Evolutionary conservation across 2,329 filamentous ascomycete species (phyloP), one percentile per base, ranked within the genome.

Genomic region (Beauveria rudraprayagi): DNA sequence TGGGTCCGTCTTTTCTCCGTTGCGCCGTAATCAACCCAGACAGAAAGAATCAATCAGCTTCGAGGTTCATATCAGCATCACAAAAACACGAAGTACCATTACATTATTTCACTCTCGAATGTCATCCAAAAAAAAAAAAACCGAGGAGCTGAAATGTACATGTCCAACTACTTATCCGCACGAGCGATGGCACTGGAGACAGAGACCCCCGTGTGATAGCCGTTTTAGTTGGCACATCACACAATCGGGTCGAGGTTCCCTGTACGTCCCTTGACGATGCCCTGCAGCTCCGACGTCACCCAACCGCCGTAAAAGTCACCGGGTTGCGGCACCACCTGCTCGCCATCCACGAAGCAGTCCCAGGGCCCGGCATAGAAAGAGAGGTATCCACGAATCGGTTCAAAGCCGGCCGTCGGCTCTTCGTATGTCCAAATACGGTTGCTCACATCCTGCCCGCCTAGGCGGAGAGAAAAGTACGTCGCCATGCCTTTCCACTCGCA

Each of bases 221-320:
- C 34, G 11, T 37, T 5, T 37, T 11, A 37, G 11, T 37, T 24
- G 22, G 6, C 24, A 14, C 19, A 14, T 63, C 52, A 72, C 2
- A 76, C 63, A 16, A 72, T 66, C 10, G 74, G 75, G 56, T 78
- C 72, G 51, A 69, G 69, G 48, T 76, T 77, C 5, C 76, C 77
- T 60, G 71, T 70, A 50, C 68, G 68, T 14, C 75, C 76, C 69
- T 79, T 78, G 62, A 78, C 73, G 52, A 78, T 76, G 34, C 82
- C 80, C 65, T 81, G 79, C 63, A 86, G 77, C 61, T 87, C 83
- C 63, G 77, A 79, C 54, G 83, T 86, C 63, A 83, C 80, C 83
- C 84, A 87, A 2, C 84, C 84, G 26, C 84, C 84, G 70, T 86
- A 86, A 65, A 85, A 86, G 65, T 86, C 83, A 8, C 82, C 82